Percentiles rank a stretch among this genome's conserved stretches.
Conservation (phyloP, 2,329 filamentous ascomycete species). For the Ilyonectria mors-panacis region DNA sequence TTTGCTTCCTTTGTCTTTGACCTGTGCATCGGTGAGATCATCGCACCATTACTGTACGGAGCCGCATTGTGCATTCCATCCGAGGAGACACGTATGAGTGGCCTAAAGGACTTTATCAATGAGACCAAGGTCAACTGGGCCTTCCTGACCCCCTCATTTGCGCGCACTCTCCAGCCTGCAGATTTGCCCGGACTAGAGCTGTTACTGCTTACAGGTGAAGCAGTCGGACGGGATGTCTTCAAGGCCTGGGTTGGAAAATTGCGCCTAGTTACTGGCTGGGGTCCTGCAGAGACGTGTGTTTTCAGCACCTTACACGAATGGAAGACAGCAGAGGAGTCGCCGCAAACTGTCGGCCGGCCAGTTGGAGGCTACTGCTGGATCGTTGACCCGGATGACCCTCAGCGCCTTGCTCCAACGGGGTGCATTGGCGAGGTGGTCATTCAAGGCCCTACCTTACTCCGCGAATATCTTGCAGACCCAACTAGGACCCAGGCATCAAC, state of each 20-base stretch:
- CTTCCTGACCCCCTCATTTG: constrained; percentile 44
- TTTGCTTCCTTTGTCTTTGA: constrained; percentile 47
- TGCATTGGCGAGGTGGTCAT: constrained; percentile 41
- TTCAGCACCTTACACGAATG: constrained; percentile 30
- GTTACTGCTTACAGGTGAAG: constrained; percentile 41
- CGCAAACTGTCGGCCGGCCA: constrained; percentile 33
- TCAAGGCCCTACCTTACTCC: constrained; percentile 40
- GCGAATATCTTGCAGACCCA: constrained; percentile 41
- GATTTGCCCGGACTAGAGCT: constrained; percentile 32
- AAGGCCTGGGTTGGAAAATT: constrained; percentile 35
- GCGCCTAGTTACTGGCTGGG: constrained; percentile 43
- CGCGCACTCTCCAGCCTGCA: constrained; percentile 30
- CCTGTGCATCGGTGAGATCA: constrained; percentile 39
- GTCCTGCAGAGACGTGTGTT: constrained; percentile 39
- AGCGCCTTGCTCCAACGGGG: constrained; percentile 31
- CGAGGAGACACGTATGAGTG: constrained; percentile 36
- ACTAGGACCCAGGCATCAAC: constrained; percentile 47
- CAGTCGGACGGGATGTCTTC: constrained; percentile 31
- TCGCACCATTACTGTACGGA: constrained; percentile 25
- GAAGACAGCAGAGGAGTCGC: not conserved
- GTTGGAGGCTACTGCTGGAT: constrained; percentile 33
- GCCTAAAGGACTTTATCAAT: constrained; percentile 35
- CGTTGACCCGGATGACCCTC: constrained; percentile 38
- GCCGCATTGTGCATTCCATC: constrained; percentile 44
- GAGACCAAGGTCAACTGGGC: constrained; percentile 31